Evolutionary conservation across 345 rosid genomes (phyloP).

Genomic region (Toxicodendron radicans): DNA sequence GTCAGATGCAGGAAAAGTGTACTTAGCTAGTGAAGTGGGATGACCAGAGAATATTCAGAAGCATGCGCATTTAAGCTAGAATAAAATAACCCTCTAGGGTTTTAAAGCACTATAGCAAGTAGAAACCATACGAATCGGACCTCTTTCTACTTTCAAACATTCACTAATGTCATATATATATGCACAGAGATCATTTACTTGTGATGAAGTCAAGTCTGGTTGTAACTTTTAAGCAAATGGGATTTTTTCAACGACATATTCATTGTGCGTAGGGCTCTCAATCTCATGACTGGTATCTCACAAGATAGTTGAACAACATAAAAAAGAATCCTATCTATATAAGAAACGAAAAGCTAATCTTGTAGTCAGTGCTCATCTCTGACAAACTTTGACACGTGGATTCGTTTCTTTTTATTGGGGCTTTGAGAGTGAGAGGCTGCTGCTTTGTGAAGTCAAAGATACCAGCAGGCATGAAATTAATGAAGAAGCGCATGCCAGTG

Average conservation of each 20-base stretch:
- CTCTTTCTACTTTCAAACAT: not conserved
- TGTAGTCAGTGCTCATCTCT: conserved; percentile 10
- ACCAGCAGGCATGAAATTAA: conserved; percentile 27
- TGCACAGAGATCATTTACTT: not conserved
- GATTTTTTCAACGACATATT: conserved; percentile 16
- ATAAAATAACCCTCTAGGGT: not conserved
- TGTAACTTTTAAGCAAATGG: conserved; percentile 6
- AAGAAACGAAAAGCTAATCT: not conserved
- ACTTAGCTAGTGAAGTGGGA: not conserved
- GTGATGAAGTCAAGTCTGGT: conserved; percentile 16
- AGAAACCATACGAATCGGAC: not conserved
- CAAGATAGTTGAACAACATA: conserved; percentile 5
- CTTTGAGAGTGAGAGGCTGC: not conserved
- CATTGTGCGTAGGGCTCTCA: conserved; percentile 9
- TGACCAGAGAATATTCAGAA: not conserved
- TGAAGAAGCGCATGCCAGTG: not conserved
- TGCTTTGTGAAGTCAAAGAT: conserved; percentile 26
- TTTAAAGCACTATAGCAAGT: too few relatives aligned
- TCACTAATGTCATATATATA: not conserved
- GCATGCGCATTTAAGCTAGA: conserved; percentile 4
- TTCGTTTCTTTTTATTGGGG: not conserved
- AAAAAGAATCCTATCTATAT: conserved; percentile 24
- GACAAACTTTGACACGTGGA: conserved; percentile 17
- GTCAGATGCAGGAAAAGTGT: not conserved
- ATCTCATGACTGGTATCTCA: conserved; percentile 12